These are phyloP conservation scores for Cutaneotrichosporon arboriforme DNA, from an alignment of 1,284 basidiomycete genomes.

Conservation along the genomic window DNA sequence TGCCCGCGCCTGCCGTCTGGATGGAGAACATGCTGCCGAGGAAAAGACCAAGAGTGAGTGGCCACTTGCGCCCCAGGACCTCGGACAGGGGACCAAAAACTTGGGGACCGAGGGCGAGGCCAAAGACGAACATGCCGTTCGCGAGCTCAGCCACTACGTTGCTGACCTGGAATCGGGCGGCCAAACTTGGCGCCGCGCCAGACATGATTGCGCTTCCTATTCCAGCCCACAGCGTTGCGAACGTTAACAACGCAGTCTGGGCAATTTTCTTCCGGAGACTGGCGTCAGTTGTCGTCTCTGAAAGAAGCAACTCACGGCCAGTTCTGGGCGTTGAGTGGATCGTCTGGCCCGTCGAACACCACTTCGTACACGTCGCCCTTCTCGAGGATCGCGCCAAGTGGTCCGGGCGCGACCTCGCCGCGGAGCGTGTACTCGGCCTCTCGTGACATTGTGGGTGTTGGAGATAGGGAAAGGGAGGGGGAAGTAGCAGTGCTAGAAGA, in stretches of 20 bases:
- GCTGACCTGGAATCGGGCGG: constrained; percentile 9
- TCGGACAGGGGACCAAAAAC: constrained; percentile 58
- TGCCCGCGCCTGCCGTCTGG: constrained; percentile 47
- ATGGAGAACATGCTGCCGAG: constrained; percentile 35
- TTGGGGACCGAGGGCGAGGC: constrained; percentile 54
- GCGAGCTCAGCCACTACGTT: constrained; percentile 19
- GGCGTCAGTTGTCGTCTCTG: neutral
- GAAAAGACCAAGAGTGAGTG: constrained; percentile 26
- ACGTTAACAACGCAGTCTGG: constrained; percentile 16
- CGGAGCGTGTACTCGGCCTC: neutral
- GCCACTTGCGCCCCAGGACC: constrained; percentile 49
- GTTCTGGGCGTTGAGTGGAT: constrained; percentile 63
- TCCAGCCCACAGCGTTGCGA: constrained; percentile 22
- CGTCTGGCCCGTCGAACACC: constrained; percentile 60
- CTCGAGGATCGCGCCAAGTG: constrained; percentile 13
- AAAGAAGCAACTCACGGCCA: constrained; percentile 51
- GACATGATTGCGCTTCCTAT: constrained; percentile 11
- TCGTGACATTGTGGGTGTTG: no score
- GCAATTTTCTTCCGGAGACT: constrained; percentile 14
- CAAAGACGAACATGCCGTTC: constrained; percentile 21
- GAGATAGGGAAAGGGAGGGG: no score
- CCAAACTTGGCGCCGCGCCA: constrained; percentile 8
- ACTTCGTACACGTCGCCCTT: constrained; percentile 39
- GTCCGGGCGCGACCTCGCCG: constrained; percentile 12
- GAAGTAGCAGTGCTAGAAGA: no score